Conservation (phyloP, 768 basidiomycete species). For the Lentinula boryana region DNA sequence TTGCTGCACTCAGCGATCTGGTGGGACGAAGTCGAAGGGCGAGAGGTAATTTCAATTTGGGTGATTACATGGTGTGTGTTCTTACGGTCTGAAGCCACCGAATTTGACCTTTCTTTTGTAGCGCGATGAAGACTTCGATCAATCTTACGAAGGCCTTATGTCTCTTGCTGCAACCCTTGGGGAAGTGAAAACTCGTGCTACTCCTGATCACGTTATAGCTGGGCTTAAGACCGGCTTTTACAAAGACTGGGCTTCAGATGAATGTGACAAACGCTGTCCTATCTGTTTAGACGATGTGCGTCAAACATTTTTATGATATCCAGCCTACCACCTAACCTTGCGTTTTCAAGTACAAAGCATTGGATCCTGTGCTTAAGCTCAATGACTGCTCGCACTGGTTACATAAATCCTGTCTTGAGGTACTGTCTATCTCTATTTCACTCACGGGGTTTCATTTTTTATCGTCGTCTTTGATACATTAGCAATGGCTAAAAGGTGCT, state of each 20-base stretch:
- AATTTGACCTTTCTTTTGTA: slow-evolving; percentile 20
- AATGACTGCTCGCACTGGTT: slow-evolving; percentile 75
- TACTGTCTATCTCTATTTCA: slow-evolving; percentile 22
- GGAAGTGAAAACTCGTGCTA: slow-evolving; percentile 61
- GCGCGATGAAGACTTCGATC: slow-evolving; percentile 74
- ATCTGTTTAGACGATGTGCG: slow-evolving; percentile 83
- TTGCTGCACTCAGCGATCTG: neutral
- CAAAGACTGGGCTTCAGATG: slow-evolving; percentile 61
- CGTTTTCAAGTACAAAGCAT: slow-evolving; percentile 47
- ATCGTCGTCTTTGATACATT: neutral
- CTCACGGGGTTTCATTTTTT: slow-evolving; percentile 6
- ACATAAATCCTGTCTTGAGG: slow-evolving; percentile 71
- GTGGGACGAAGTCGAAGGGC: slow-evolving; percentile 6
- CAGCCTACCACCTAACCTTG: slow-evolving; percentile 6
- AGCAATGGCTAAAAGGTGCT: slow-evolving; percentile 80
- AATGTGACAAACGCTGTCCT: slow-evolving; percentile 71
- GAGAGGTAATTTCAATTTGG: slow-evolving; percentile 18
- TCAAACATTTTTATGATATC: slow-evolving; percentile 7
- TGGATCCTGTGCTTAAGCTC: slow-evolving; percentile 62
- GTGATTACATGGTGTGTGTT: slow-evolving; percentile 50
- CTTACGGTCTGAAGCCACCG: slow-evolving; percentile 1
- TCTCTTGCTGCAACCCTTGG: slow-evolving; percentile 55
- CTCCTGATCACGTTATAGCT: slow-evolving; percentile 55
- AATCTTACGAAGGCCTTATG: slow-evolving; percentile 67
- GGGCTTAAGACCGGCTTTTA: slow-evolving; percentile 55